Evolutionary conservation across 2,329 filamentous ascomycete genomes (phyloP).

Genomic region (Pseudogymnoascus sp.): DNA sequence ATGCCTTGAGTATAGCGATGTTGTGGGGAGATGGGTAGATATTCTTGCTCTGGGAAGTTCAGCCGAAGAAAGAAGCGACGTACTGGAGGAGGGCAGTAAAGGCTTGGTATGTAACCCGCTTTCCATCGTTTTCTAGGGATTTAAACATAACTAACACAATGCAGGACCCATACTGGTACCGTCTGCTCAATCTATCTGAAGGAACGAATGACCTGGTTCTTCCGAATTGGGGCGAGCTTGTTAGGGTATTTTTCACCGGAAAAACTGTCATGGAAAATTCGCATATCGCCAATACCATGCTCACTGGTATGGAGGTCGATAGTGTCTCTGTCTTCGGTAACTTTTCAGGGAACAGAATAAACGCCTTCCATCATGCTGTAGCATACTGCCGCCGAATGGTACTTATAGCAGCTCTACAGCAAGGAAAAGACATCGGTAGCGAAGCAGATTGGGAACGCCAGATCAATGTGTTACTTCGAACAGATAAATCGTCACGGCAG

Average conservation of each 20-base stretch:
- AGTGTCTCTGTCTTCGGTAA: slow-evolving; percentile 32
- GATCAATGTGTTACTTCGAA: slow-evolving; percentile 64
- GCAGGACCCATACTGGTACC: slow-evolving; percentile 57
- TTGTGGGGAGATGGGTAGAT: slow-evolving; percentile 79
- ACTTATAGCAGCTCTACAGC: slow-evolving; percentile 43
- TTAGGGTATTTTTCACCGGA: slow-evolving; percentile 41
- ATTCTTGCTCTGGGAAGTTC: slow-evolving; percentile 68
- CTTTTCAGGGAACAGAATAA: slow-evolving; percentile 35
- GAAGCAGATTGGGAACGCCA: slow-evolving; percentile 81
- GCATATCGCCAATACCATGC: slow-evolving; percentile 25
- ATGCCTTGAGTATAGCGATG: slow-evolving; percentile 72
- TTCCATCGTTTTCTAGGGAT: slow-evolving; percentile 19
- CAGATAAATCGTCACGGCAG: slow-evolving; percentile 57
- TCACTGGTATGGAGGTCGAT: slow-evolving; percentile 35
- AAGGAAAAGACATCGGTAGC: slow-evolving; percentile 33
- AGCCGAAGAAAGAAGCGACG: slow-evolving; percentile 65
- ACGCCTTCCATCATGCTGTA: slow-evolving; percentile 61
- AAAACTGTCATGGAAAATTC: slow-evolving; percentile 28
- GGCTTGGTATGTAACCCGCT: slow-evolving; percentile 63
- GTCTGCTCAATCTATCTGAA: slow-evolving; percentile 48
- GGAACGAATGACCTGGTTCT: slow-evolving; percentile 34
- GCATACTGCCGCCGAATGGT: slow-evolving; percentile 59
- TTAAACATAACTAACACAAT: background rate
- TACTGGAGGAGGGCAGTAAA: slow-evolving; percentile 81
- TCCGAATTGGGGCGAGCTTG: slow-evolving; percentile 47